Evolutionary conservation across 2,329 filamentous ascomycete species (phyloP), one percentile per base, ranked within the genome.

Genomic region (Calonectria pteridis): DNA sequence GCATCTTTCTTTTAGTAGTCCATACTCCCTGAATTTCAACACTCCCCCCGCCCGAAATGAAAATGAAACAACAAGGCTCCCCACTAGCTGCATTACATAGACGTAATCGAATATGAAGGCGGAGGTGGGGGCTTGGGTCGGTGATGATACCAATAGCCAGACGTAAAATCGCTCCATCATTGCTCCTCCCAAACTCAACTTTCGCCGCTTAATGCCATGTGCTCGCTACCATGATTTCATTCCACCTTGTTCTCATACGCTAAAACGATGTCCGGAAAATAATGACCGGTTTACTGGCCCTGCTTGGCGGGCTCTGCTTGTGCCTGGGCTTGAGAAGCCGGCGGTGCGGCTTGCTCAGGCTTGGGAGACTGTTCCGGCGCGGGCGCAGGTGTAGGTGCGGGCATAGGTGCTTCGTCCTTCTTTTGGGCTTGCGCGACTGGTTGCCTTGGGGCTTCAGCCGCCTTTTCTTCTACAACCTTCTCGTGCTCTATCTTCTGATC

Each of bases 51-150:
- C 77, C 78, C 33, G 50, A 75, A 77, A 50, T 40, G 65, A 70
- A 76, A 77, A 69, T 26, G 26, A 31, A 40, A 63, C 43, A 69
- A 28, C 28, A 75, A 75, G 70, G 37, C 72, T 73, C 66, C 29
- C 58, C 74, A 23, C 66, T 51, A 67, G 67, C 71, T 76, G 77
- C 73, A 80, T 78, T 80, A 78, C 77, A 80, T 75, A 73, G 63
- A 76, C 64, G 72, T 78, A 78, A 79, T 76, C 66, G 72, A 75
- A 75, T 76, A 72, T 75, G 78, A 78, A 67, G 68, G 71, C 73
- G 63, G 64, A 35, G 62, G 28, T 67, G 62, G 71, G 67, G 46
- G 33, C 49, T 63, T 59, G 28, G 68, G 69, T 58, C 62, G 71
- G 73, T 69, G 62, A 67, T 58, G 62, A 74, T 66, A 63, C 73